These are phyloP conservation scores for Croton setiger DNA, from an alignment of 441 rosid genomes.

Conservation along the genomic window DNA sequence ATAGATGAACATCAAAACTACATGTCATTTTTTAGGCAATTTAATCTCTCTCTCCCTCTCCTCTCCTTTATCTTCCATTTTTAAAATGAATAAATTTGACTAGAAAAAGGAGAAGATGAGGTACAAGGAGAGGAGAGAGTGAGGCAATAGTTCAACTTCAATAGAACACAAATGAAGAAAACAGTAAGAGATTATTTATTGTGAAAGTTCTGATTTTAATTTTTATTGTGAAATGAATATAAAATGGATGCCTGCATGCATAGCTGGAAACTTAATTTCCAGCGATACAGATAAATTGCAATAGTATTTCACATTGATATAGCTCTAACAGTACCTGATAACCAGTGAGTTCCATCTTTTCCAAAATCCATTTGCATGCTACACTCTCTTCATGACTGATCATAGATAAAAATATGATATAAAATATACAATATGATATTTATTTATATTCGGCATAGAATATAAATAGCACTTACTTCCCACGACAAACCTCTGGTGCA, in stretches of 20 bases:
- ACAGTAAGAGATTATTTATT: not conserved
- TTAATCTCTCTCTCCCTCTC: not conserved
- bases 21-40: constrained; percentile 1
- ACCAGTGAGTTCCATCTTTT: constrained; percentile 58
- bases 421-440: not conserved
- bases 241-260: not conserved
- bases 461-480: constrained; percentile 45
- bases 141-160: too few species aligned
- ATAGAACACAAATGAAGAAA: constrained; percentile 1
- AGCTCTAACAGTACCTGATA: constrained; percentile 52
- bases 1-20: constrained; percentile 4
- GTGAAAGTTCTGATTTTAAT: constrained; percentile 8
- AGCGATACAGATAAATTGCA: not conserved
- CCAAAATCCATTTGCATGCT: constrained; percentile 76
- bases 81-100: not conserved
- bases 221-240: not conserved
- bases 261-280: not conserved
- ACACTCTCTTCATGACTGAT: constrained; percentile 62
- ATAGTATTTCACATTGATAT: not conserved
- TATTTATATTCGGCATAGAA: constrained; percentile 8
- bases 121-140: not conserved
- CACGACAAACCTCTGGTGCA: constrained; percentile 57
- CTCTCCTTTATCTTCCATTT: not conserved
- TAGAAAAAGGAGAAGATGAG: not conserved
- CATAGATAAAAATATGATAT: constrained; percentile 19